A percentile compares a stretch with the other conserved stretches of the same genome.
These are phyloP conservation scores for Phoenix dactylifera DNA, from an alignment of 176 grass and related monocot genomes.

Conservation along the genomic window DNA sequence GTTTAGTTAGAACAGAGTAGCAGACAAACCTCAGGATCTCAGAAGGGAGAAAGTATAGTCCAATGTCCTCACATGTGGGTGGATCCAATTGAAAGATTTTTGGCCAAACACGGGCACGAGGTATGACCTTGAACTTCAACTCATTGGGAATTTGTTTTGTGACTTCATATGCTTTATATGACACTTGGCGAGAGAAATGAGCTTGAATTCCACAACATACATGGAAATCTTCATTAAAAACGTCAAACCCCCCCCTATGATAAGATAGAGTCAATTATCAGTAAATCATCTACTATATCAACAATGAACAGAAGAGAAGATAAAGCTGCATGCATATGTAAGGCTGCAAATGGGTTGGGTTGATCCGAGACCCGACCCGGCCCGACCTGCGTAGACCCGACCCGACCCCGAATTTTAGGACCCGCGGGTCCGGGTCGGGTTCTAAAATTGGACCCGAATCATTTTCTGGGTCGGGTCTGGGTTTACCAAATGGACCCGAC, in stretches of 20 bases:
- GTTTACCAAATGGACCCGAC: no score
- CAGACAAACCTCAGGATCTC: neutral
- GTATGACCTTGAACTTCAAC: slow-evolving; percentile 1
- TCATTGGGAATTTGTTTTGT: neutral
- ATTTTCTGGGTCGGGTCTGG: no score
- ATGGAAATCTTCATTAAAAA: neutral
- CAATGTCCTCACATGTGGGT: neutral
- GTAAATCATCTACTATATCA: no score
- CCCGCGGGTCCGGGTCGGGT: no score
- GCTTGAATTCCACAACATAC: slow-evolving; percentile 3
- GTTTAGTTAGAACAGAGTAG: neutral
- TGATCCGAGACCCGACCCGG: no score
- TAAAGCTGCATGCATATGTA: no score
- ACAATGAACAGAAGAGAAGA: no score
- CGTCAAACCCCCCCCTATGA: neutral
- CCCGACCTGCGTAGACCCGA: no score
- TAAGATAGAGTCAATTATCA: no score
- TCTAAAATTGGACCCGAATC: no score
- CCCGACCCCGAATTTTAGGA: no score
- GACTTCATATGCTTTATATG: slow-evolving; percentile 3
- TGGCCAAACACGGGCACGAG: neutral
- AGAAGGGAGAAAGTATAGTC: slow-evolving; percentile 2
- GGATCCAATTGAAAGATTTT: neutral
- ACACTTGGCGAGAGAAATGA: slow-evolving; percentile 1
- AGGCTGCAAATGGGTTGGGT: no score